Base-by-base conservation (phyloP, 352 stramenopile species). In the Globisporangium solare region DNA sequence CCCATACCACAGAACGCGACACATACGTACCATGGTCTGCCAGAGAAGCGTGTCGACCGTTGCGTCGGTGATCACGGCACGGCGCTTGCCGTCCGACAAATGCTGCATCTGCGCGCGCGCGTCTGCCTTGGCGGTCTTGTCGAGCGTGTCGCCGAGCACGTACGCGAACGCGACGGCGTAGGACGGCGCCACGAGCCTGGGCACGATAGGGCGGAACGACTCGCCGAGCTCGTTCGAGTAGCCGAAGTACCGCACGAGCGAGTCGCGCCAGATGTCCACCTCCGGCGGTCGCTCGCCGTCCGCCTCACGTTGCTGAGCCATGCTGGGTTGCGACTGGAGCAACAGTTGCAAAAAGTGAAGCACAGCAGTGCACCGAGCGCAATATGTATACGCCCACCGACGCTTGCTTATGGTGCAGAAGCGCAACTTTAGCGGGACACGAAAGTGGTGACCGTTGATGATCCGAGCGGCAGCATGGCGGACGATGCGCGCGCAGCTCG, bases 201-300 rank as follows among this genome's bases (percentile, higher is more conserved):
- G 84, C 39, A 76, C 67, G 54, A 96, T 75, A 18, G 86, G 88
- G 2, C 82, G 78, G 61, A 96, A 96, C 5, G 79, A 90, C 64
- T 96, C 87, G 58, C 87, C 87, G 17, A 95, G 62, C 61, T 96
- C 88, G 60, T 97, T 97, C 47, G 88, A 76, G 58, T 97, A 97
- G 45, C 88, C 88, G 48, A 95, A 47, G 66, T 95, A 94, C 21
- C 88, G 80, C 61, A 97, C 63, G n/a, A 87, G 71, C 50, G 85
- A 90, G 63, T 97, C 85, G 20, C 88, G 73, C 66, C 84, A 94
- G 20, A 96, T 72, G 56, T 96, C 88, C 54, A 55, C 51, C 43
- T 56, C 63, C 56, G 10, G 14, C 13, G 46, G 12, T 11, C 20
- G 45, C 6, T 21, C 22, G 22, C n/a, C 22, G 21, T 7, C 13